Base-by-base conservation (phyloP, 2,329 filamentous ascomycete species). In the Fusarium sp. region DNA sequence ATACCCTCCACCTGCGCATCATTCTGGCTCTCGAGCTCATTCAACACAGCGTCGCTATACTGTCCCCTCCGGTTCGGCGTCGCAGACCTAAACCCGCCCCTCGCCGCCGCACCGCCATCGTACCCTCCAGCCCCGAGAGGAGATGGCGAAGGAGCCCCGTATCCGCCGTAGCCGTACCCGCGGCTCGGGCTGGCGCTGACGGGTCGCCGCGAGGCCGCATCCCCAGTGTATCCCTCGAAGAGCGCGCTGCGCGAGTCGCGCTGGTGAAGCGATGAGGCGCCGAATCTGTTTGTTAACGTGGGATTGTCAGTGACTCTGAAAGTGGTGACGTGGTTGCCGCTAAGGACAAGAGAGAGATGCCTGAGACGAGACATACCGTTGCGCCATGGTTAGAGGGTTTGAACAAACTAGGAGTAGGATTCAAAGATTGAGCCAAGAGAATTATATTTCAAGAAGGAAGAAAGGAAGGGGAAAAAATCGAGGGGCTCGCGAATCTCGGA, bases 1-100 rank as follows among this genome's bases (percentile, higher is more conserved):
- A 98, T 95, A n/a, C 95, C 95, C 71, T 95, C 93, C 13, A 98
- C 92, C 79, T 98, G 93, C 68, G 91, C 88, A 77, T 98, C 95
- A 81, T 98, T 98, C 85, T 99, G 97, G 80, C 94, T 96, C 86
- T 99, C 97, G 70, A 99, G 89, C 85, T 97, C 95, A 81, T 94
- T 95, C 63, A 99, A 89, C 57, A 98, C 95, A 23, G 95, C 94
- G 79, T 97, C 93, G 81, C 93, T 96, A 83, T 98, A 98, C 82
- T 98, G 95, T 16, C 96, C 96, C 81, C 93, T 94, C 76, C 75
- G 87, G 82, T 95, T 94, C 70, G 93, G 93, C 69, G 93, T 95
- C 76, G 92, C 93, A 35, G 90, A 84, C 62, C 93, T 86, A 82
- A 86, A 94, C 7, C 64, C 52, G 27, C 67, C 64, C 18, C 72